Evolutionary conservation across 805 yeast species (phyloP).

Genomic region (Brettanomyces nanus): DNA sequence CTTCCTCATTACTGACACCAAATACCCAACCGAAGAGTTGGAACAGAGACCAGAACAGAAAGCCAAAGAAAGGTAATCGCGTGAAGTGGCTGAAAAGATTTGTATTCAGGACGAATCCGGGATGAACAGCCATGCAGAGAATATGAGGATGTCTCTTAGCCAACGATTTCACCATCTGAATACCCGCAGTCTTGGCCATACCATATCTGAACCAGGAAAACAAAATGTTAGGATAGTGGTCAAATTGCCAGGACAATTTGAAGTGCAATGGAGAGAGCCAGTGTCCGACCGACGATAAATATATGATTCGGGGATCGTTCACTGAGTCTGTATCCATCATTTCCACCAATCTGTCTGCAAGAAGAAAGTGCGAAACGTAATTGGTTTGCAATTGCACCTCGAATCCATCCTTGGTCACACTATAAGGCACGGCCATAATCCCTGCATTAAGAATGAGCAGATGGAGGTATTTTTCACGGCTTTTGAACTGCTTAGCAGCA

Average conservation of each 20-base stretch:
- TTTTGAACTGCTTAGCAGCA: slow-evolving; percentile 40
- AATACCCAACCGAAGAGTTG: slow-evolving; percentile 60
- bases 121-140: slow-evolving; percentile 61
- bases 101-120: slow-evolving; percentile 82
- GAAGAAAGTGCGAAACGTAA: slow-evolving; percentile 65
- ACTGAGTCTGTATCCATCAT: slow-evolving; percentile 30
- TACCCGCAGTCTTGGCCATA: slow-evolving; percentile 67
- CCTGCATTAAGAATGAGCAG: slow-evolving; percentile 74
- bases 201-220: slow-evolving; percentile 78
- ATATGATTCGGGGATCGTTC: slow-evolving; percentile 45
- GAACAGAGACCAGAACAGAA: slow-evolving; percentile 61
- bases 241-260: slow-evolving; percentile 39
- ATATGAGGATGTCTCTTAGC: slow-evolving; percentile 61
- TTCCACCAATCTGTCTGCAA: slow-evolving; percentile 54
- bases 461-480: slow-evolving; percentile 44
- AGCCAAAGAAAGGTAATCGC: slow-evolving; percentile 68
- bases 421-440: slow-evolving; percentile 66
- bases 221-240: slow-evolving; percentile 53
- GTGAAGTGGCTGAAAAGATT: slow-evolving; percentile 72
- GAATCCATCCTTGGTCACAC: slow-evolving; percentile 51
- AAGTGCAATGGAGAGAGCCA: slow-evolving; percentile 41
- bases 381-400: slow-evolving; percentile 78
- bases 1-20: slow-evolving; percentile 69
- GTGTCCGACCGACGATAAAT: slow-evolving; percentile 62
- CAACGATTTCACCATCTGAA: slow-evolving; percentile 60